phyloP scores from a whole-genome alignment of 1,139 yeast genomes.

The Blastobotrys apis region DNA sequence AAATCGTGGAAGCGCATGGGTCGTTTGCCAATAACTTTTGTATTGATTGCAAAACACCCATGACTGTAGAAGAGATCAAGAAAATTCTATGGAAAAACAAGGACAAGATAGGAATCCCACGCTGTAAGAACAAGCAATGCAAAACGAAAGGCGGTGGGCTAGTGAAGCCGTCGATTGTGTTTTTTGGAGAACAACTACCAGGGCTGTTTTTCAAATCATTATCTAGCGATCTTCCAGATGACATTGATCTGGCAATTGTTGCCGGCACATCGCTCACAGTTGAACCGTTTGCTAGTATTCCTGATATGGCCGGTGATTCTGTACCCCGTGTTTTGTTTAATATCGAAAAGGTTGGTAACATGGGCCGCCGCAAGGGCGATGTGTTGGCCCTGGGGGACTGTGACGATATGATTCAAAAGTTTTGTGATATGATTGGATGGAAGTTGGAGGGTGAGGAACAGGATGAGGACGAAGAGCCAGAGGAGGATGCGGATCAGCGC shows the following conservation, averaged over 20 bases:
- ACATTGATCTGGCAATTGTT: slow-evolving; percentile 71
- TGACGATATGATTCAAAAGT: slow-evolving; percentile 53
- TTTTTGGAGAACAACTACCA: slow-evolving; percentile 88
- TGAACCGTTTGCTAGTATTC: slow-evolving; percentile 82
- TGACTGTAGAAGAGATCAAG: slow-evolving; percentile 50
- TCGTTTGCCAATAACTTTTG: slow-evolving; percentile 85
- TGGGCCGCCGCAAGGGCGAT: slow-evolving; percentile 53
- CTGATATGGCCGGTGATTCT: slow-evolving; percentile 51
- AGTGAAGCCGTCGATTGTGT: slow-evolving; percentile 89
- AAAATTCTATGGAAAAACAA: slow-evolving; percentile 37
- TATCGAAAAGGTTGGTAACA: slow-evolving; percentile 69
- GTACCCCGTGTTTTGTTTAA: slow-evolving; percentile 67
- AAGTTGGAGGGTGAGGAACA: slow-evolving; percentile 41
- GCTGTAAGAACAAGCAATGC: slow-evolving; percentile 46
- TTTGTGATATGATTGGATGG: slow-evolving; percentile 66
- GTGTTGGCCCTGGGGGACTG: slow-evolving; percentile 56
- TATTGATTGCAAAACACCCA: slow-evolving; percentile 60
- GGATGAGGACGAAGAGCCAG: slow-evolving; percentile 1
- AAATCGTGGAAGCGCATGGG: slow-evolving; percentile 88
- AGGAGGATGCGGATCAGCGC: slow-evolving; percentile 11
- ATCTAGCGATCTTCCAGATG: slow-evolving; percentile 50
- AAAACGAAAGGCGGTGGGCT: slow-evolving; percentile 43
- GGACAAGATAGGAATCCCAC: slow-evolving; percentile 44
- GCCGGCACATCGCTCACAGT: slow-evolving; percentile 93
- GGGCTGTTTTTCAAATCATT: slow-evolving; percentile 51